A percentile compares a stretch with the other conserved stretches of the same genome.
Evolutionary conservation across 2,329 filamentous ascomycete species (phyloP).

Genomic region (Beauveria medogensis): DNA sequence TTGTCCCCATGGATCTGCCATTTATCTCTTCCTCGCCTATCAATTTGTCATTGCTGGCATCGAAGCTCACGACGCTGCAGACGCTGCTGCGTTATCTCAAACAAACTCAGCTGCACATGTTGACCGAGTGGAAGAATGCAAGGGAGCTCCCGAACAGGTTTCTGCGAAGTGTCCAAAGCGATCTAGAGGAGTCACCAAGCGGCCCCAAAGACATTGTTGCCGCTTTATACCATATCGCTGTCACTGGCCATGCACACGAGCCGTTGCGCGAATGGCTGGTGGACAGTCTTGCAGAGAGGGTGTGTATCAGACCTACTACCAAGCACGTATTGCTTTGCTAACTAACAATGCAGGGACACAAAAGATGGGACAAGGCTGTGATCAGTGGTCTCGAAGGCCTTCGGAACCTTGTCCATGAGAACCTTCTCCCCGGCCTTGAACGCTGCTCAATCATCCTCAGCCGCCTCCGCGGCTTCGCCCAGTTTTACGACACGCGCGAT

Average conservation of each 20-base stretch:
- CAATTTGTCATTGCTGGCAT: slow-evolving; percentile 75
- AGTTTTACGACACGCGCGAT: slow-evolving; percentile 61
- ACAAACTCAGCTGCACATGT: slow-evolving; percentile 71
- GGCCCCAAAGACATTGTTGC: slow-evolving; percentile 58
- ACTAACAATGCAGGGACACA: slow-evolving; percentile 58
- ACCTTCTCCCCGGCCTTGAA: slow-evolving; percentile 81
- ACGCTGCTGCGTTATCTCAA: slow-evolving; percentile 79
- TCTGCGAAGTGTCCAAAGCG: slow-evolving; percentile 67
- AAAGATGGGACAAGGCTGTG: slow-evolving; percentile 89
- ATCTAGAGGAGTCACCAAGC: slow-evolving; percentile 52
- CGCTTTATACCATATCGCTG: slow-evolving; percentile 74
- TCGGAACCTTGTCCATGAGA: slow-evolving; percentile 72
- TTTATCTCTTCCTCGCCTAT: slow-evolving; percentile 73
- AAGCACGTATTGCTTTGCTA: not conserved
- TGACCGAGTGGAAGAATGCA: slow-evolving; percentile 74
- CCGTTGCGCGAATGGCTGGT: slow-evolving; percentile 81
- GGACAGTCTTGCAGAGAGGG: slow-evolving; percentile 71
- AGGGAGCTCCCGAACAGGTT: slow-evolving; percentile 74
- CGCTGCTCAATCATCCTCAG: slow-evolving; percentile 74
- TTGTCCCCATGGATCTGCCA: slow-evolving; percentile 75
- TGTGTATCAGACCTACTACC: slow-evolving; percentile 31
- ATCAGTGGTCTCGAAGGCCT: slow-evolving; percentile 69
- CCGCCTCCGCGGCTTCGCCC: slow-evolving; percentile 73
- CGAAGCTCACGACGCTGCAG: slow-evolving; percentile 79
- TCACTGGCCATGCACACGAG: slow-evolving; percentile 71